A percentile compares a stretch with the other conserved stretches of the same genome.
Evolutionary conservation across 345 rosid species (phyloP).

Genomic region (Aethionema arabicum): DNA sequence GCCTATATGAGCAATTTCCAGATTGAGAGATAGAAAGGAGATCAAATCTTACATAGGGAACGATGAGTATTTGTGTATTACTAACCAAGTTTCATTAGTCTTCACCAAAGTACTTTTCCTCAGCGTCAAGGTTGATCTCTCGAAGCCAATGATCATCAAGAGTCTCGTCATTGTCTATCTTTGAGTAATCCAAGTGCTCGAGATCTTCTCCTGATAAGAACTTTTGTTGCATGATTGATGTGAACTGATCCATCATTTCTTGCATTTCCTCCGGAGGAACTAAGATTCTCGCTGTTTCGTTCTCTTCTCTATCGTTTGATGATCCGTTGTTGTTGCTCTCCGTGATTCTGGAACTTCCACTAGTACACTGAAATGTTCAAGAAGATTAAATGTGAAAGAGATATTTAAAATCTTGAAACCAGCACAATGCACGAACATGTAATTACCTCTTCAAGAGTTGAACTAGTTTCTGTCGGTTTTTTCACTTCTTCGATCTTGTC

Average conservation of each 20-base stretch:
- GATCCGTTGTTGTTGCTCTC: background rate
- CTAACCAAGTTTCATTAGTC: slow-evolving; percentile 25
- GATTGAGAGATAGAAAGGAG: slow-evolving; percentile 8
- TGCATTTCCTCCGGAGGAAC: slow-evolving; percentile 67
- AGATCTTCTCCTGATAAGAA: slow-evolving; percentile 88
- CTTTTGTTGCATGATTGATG: slow-evolving; percentile 81
- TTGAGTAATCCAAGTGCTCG: slow-evolving; percentile 77
- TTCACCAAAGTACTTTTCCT: slow-evolving; percentile 82
- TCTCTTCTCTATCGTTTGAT: slow-evolving; percentile 15
- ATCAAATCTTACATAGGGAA: slow-evolving; percentile 14
- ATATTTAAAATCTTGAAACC: background rate
- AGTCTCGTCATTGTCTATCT: slow-evolving; percentile 79
- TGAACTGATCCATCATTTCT: slow-evolving; percentile 86
- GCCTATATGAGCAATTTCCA: background rate
- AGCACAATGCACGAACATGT: background rate
- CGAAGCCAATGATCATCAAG: slow-evolving; percentile 94
- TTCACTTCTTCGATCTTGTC: slow-evolving; percentile 8
- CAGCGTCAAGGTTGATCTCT: slow-evolving; percentile 78
- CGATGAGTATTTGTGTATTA: background rate
- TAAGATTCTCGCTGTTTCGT: slow-evolving; percentile 31
- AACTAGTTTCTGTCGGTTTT: slow-evolving; percentile 23
- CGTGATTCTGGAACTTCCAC: background rate
- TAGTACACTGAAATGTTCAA: slow-evolving; percentile 19
- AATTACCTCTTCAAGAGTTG: slow-evolving; percentile 34
- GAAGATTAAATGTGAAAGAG: background rate